Base-by-base conservation (phyloP, 148 eudicot species). In the Nepenthes mirabilis region DNA sequence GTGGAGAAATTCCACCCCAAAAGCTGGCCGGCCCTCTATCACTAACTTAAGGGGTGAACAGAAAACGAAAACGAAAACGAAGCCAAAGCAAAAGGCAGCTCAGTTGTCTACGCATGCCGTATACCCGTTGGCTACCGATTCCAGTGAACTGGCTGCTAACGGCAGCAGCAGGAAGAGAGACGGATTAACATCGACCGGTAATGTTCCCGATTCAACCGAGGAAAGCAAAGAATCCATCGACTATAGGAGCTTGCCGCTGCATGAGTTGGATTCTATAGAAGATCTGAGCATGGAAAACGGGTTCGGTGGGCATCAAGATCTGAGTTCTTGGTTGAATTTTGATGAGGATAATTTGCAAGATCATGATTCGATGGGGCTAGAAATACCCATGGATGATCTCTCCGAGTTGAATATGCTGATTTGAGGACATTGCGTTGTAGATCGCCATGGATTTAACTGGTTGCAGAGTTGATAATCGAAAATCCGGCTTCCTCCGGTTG, bases 361-460 rank as follows among this genome's bases (percentile, higher is more conserved):
- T 37, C 74, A 77, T 68, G 82, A 80, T 63, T 67, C 79, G 1
- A 72, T 65, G 51, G 88, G 91, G 40, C 89, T 85, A 60, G 87
- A 75, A 55, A 87, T 87, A 63, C 91, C 91, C 11, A 87, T 91
- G 97, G 97, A 91, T 68, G 97, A 91, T 65, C 79, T 91, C 54
- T 70, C 97, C 0, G 87, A 77, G 55, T 65, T 90, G 68, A 75
- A 76, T 66, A 81, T 91, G 89, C 79, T 83, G 72, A 77, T 81
- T 62, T 71, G 58, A 69, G 64, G 64, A 63, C 36, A 60, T 40
- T 63, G 49, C 54, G 65, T 57, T 81, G 79, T 79, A 80, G 79
- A 76, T 81, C 79, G 36, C 68, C 60, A 65, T 73, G 66, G 74
- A 56, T 23, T 60, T 63, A 52, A 72, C 68, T 56, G 68, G 65